phyloP scores from a whole-genome alignment of 768 basidiomycete species.

The Suillus brevipes region DNA sequence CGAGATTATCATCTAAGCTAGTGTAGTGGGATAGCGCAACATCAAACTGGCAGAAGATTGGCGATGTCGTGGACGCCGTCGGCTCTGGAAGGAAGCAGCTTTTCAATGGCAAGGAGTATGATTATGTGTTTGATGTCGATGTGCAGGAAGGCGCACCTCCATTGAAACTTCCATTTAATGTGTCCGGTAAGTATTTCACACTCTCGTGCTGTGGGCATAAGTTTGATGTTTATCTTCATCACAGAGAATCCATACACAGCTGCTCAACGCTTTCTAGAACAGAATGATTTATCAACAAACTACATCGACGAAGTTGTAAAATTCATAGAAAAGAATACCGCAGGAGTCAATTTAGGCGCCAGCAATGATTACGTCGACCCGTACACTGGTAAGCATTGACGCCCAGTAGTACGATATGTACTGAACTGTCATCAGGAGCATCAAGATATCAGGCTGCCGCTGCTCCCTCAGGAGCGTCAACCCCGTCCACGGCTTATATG shows the following conservation, averaged over 20 bases:
- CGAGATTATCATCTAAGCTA: conserved; percentile 8
- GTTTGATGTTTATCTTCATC: conserved; percentile 7
- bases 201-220: not conserved
- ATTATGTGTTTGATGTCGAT: conserved; percentile 99
- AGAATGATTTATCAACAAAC: conserved; percentile 76
- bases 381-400: conserved; percentile 66
- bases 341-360: conserved; percentile 68
- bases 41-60: conserved; percentile 86
- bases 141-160: conserved; percentile 91
- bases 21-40: conserved; percentile 76
- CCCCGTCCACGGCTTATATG: conserved; percentile 41
- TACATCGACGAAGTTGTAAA: conserved; percentile 89
- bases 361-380: conserved; percentile 78
- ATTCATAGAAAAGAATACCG: conserved; percentile 92
- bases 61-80: conserved; percentile 94
- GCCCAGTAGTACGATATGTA: not conserved
- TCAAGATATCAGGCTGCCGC: conserved; percentile 56
- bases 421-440: conserved; percentile 43
- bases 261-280: conserved; percentile 83
- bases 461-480: conserved; percentile 30
- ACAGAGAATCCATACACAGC: conserved; percentile 89
- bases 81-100: conserved; percentile 88
- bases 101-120: conserved; percentile 93
- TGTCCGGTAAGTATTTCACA: conserved; percentile 54
- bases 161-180: conserved; percentile 92